These are phyloP conservation scores for Cadophora luteo-olivacea DNA, from an alignment of 2,329 filamentous ascomycete species.

Conservation along the genomic window DNA sequence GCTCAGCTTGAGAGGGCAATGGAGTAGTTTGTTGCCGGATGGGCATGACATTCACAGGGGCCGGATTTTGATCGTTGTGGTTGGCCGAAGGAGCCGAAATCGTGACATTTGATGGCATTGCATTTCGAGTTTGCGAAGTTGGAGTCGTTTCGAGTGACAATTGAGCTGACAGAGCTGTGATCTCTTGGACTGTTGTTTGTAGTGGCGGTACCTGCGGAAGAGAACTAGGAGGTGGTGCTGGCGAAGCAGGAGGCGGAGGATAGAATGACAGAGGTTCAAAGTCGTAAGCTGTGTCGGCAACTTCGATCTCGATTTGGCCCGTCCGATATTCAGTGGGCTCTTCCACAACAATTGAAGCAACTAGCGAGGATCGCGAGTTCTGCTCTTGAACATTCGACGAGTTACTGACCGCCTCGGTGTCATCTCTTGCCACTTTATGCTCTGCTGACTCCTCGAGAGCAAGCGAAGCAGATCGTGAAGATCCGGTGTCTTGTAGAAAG, in stretches of 20 bases:
- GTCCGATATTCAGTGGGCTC: background rate
- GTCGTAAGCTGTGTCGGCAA: background rate
- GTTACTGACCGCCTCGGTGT: background rate
- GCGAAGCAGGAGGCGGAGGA: conserved; percentile 15
- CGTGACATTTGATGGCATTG: background rate
- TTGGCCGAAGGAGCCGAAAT: background rate
- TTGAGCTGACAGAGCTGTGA: conserved; percentile 2
- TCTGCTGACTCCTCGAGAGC: background rate
- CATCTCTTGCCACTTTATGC: background rate
- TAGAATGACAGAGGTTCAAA: conserved; percentile 20
- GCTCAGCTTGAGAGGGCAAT: background rate
- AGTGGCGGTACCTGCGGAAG: conserved; percentile 8
- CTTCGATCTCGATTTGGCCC: background rate
- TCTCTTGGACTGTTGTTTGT: background rate
- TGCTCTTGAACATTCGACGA: background rate
- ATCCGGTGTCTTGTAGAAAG: background rate
- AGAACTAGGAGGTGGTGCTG: conserved; percentile 17
- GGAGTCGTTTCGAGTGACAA: background rate
- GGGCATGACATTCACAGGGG: background rate
- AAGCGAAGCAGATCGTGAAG: background rate
- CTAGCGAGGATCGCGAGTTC: background rate
- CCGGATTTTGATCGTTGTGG: background rate
- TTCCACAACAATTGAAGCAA: background rate
- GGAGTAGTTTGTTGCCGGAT: conserved; percentile 11
- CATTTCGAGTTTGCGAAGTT: background rate